Evolutionary conservation across 2,329 filamentous ascomycete genomes (phyloP).

Genomic region (Neoarthrinium moseri): DNA sequence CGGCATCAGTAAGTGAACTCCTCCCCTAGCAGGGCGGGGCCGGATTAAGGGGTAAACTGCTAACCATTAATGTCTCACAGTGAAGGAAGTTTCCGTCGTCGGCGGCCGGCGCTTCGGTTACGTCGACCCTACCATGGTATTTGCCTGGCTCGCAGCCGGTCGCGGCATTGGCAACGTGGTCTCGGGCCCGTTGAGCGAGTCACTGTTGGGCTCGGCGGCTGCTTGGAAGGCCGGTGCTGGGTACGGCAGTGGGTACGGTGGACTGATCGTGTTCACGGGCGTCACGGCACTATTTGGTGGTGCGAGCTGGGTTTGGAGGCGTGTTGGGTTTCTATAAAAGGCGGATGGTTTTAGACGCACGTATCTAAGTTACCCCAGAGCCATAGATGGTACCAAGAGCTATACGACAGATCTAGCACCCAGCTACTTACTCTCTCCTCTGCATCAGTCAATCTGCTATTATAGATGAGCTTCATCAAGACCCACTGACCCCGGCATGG

Average conservation of each 20-base stretch:
- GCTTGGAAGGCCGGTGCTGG: slow-evolving; percentile 40
- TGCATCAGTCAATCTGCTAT: neutral
- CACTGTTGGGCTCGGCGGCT: slow-evolving; percentile 40
- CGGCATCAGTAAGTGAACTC: too few relatives aligned
- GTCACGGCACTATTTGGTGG: slow-evolving; percentile 49
- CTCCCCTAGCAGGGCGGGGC: too few relatives aligned
- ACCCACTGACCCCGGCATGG: neutral
- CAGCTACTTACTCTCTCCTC: too few relatives aligned
- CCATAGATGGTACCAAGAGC: too few relatives aligned
- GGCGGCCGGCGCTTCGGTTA: slow-evolving; percentile 18
- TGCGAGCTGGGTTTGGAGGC: slow-evolving; percentile 40
- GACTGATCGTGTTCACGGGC: slow-evolving; percentile 54
- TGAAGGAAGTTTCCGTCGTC: slow-evolving; percentile 28
- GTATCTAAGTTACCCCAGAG: too few relatives aligned
- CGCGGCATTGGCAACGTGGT: slow-evolving; percentile 61
- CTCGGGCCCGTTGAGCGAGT: slow-evolving; percentile 56
- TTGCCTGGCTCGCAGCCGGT: slow-evolving; percentile 56
- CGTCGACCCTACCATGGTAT: slow-evolving; percentile 52
- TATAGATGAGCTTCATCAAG: neutral
- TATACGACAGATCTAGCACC: too few relatives aligned
- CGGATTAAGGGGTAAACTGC: too few relatives aligned
- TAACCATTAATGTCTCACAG: too few relatives aligned
- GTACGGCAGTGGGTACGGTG: slow-evolving; percentile 51
- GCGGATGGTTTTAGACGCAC: too few relatives aligned
- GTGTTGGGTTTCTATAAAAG: slow-evolving; percentile 21